phyloP scores from a whole-genome alignment of 306 rosid genomes.

The Rubus parviflorus region DNA sequence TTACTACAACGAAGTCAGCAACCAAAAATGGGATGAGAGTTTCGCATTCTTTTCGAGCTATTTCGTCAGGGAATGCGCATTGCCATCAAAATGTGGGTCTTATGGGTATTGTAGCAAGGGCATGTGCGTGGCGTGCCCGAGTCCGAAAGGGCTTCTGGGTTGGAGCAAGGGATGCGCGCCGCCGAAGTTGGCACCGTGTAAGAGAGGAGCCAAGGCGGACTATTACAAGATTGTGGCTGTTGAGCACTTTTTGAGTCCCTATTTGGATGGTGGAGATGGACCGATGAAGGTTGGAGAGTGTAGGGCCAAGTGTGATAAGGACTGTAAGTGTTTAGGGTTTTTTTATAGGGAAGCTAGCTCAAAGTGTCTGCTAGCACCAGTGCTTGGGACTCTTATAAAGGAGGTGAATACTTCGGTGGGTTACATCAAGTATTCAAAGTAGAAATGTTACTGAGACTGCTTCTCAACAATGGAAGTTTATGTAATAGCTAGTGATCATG shows the following conservation, averaged over 20 bases:
- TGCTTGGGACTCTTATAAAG: conserved; percentile 34
- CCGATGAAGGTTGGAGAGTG: conserved; percentile 31
- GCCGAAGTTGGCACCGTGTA: conserved; percentile 25
- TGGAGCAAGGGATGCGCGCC: conserved; percentile 40
- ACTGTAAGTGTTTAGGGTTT: conserved; percentile 33
- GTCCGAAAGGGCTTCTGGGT: conserved; percentile 31
- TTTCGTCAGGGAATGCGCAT: conserved; percentile 30
- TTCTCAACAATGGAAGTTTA: conserved; percentile 2
- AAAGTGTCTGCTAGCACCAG: conserved; percentile 34
- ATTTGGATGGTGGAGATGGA: conserved; percentile 28
- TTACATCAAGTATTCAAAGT: conserved; percentile 28
- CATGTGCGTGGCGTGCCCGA: conserved; percentile 41
- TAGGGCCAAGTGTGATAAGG: conserved; percentile 31
- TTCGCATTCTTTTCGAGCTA: conserved; percentile 34
- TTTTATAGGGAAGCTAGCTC: conserved; percentile 27
- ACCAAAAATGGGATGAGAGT: conserved; percentile 33
- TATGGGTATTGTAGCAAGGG: conserved; percentile 30
- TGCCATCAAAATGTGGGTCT: conserved; percentile 38
- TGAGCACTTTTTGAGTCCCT: conserved; percentile 32
- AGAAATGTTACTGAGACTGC: not conserved
- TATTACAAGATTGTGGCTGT: conserved; percentile 34
- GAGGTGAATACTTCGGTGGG: conserved; percentile 26
- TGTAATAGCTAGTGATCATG: conserved; percentile 7
- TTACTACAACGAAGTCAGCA: conserved; percentile 15
- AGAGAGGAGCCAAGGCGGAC: conserved; percentile 8